A percentile compares a stretch with the other conserved stretches of the same genome.
phyloP scores from a whole-genome alignment of 805 yeast species.

The Barnettozyma pratensis region DNA sequence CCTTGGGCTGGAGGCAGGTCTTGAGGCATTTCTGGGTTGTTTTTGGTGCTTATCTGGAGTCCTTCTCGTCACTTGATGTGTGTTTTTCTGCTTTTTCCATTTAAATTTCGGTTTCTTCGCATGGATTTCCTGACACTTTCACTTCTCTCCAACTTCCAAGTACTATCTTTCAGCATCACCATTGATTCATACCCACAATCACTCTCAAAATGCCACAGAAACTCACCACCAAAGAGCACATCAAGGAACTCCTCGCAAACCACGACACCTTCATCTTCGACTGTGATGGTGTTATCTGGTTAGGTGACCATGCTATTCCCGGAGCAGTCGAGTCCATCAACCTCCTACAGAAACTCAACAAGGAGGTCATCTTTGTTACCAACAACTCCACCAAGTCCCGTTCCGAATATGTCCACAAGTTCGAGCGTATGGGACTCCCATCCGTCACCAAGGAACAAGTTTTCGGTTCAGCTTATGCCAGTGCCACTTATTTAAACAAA shows the following conservation, averaged over 20 bases:
- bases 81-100: not conserved
- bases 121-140: not conserved
- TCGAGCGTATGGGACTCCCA: conserved; percentile 46
- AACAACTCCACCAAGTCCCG: conserved; percentile 94
- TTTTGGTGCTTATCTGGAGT: not conserved
- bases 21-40: conserved; percentile 35
- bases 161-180: not conserved
- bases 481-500: conserved; percentile 79
- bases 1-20: conserved; percentile 87
- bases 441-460: conserved; percentile 55
- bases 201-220: conserved; percentile 33
- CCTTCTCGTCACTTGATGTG: not conserved
- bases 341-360: conserved; percentile 46
- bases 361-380: conserved; percentile 83
- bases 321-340: conserved; percentile 69
- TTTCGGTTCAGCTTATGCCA: conserved; percentile 88
- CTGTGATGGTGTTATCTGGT: conserved; percentile 97
- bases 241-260: conserved; percentile 47
- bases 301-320: conserved; percentile 79
- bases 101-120: not conserved
- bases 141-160: not conserved
- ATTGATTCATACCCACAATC: not conserved
- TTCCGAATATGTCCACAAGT: conserved; percentile 67
- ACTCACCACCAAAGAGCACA: conserved; percentile 42
- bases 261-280: conserved; percentile 90